A percentile compares a stretch with the other conserved stretches of the same genome.
Evolutionary conservation across 108 stramenopile genomes (phyloP).

Genomic region (Conticribra guillardii): DNA sequence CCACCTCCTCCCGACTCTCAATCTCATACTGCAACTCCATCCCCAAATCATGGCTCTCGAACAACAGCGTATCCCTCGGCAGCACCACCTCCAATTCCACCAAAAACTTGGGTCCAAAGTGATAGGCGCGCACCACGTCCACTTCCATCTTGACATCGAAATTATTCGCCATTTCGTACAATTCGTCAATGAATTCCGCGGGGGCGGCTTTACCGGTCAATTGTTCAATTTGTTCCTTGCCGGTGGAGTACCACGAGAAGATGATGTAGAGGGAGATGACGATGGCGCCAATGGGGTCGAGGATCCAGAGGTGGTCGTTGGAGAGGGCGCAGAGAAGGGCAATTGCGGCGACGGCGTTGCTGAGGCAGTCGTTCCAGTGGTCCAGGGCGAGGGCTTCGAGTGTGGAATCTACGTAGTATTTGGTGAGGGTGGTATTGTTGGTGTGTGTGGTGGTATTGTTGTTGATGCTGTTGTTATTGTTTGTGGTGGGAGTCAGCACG

Average conservation of each 20-base stretch:
- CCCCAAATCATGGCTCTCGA: conserved; percentile 92
- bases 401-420: conserved; percentile 69
- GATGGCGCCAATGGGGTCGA: conserved; percentile 94
- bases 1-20: conserved; percentile 90
- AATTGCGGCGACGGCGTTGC: conserved; percentile 86
- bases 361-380: conserved; percentile 94
- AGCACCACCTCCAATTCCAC: conserved; percentile 95
- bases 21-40: conserved; percentile 96
- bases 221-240: conserved; percentile 93
- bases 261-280: conserved; percentile 91
- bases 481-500: too few relatives aligned
- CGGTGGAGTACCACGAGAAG: conserved; percentile 87
- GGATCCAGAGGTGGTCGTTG: conserved; percentile 62
- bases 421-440: too few relatives aligned
- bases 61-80: conserved; percentile 75
- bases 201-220: conserved; percentile 92
- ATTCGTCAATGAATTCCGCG: conserved; percentile 85
- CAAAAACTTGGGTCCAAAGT: conserved; percentile 94
- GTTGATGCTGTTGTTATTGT: too few relatives aligned
- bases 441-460: too few relatives aligned
- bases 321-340: conserved; percentile 72
- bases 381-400: conserved; percentile 90
- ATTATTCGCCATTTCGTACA: conserved; percentile 71
- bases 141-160: conserved; percentile 81
- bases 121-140: conserved; percentile 90